These are phyloP conservation scores for Aspergillus neotritici DNA, from an alignment of 2,329 filamentous ascomycete genomes.

Conservation along the genomic window DNA sequence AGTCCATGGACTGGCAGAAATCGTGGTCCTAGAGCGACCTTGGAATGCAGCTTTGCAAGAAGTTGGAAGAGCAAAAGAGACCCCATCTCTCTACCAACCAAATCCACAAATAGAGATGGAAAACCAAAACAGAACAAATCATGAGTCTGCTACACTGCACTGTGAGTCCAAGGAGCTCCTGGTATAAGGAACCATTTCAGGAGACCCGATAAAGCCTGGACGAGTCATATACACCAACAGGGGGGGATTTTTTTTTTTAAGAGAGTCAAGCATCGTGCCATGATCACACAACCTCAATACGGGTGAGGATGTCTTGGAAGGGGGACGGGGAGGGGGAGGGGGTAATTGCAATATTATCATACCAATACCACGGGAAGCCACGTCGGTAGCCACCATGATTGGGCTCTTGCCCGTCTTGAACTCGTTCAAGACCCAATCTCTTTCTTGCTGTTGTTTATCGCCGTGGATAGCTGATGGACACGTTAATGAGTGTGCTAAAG, in stretches of 20 bases:
- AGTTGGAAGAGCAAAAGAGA: slow-evolving; percentile 49
- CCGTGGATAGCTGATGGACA: slow-evolving; percentile 75
- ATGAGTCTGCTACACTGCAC: slow-evolving; percentile 67
- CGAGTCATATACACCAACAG: slow-evolving; percentile 84
- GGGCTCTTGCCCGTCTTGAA: slow-evolving; percentile 99
- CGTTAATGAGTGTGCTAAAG: slow-evolving; percentile 32
- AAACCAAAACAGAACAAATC: slow-evolving; percentile 52
- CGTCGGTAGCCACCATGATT: slow-evolving; percentile 99
- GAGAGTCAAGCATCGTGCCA: slow-evolving; percentile 80
- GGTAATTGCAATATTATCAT: slow-evolving; percentile 66
- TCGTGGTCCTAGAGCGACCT: slow-evolving; percentile 62
- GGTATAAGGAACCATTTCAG: slow-evolving; percentile 64
- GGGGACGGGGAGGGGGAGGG: slow-evolving; percentile 24
- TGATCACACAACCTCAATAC: slow-evolving; percentile 56
- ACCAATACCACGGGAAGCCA: slow-evolving; percentile 99
- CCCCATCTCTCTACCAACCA: slow-evolving; percentile 68
- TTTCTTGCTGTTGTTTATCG: slow-evolving; percentile 98
- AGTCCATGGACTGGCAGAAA: slow-evolving; percentile 52
- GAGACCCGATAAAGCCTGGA: slow-evolving; percentile 80
- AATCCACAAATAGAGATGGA: slow-evolving; percentile 61
- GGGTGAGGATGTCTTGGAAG: slow-evolving; percentile 37
- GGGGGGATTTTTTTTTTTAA: slow-evolving; percentile 50
- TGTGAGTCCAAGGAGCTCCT: slow-evolving; percentile 82
- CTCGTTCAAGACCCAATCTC: slow-evolving; percentile 98
- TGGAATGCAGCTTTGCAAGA: slow-evolving; percentile 69